phyloP scores from a whole-genome alignment of 169 alveolate species.

The Theileria annulata region DNA sequence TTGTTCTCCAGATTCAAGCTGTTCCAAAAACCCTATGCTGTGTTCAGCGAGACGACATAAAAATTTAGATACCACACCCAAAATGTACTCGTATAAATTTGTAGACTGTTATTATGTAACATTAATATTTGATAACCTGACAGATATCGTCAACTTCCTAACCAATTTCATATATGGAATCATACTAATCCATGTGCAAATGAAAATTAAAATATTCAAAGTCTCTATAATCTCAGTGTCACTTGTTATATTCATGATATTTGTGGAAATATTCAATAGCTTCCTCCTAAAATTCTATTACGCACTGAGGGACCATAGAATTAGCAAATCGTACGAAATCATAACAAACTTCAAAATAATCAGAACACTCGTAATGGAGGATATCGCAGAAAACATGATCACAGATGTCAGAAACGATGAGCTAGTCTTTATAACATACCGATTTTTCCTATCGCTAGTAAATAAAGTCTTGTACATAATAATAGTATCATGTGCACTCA shows the following conservation, averaged over 20 bases:
- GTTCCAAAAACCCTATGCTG: slow-evolving; percentile 34
- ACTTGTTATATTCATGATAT: slow-evolving; percentile 14
- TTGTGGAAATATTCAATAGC: slow-evolving; percentile 48
- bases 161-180: slow-evolving; percentile 26
- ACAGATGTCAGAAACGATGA: slow-evolving; percentile 42
- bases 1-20: not conserved
- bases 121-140: slow-evolving; percentile 30
- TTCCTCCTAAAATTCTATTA: slow-evolving; percentile 20
- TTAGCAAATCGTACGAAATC: slow-evolving; percentile 33
- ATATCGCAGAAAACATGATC: slow-evolving; percentile 46
- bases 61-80: slow-evolving; percentile 40
- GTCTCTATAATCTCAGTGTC: not conserved
- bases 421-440: slow-evolving; percentile 21
- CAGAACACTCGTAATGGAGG: slow-evolving; percentile 32
- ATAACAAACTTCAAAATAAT: slow-evolving; percentile 25
- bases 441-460: slow-evolving; percentile 21
- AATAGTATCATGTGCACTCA: slow-evolving; percentile 10
- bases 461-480: slow-evolving; percentile 19
- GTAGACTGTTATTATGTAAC: slow-evolving; percentile 31
- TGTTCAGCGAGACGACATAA: slow-evolving; percentile 64
- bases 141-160: slow-evolving; percentile 23
- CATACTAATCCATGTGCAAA: slow-evolving; percentile 6
- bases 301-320: slow-evolving; percentile 46
- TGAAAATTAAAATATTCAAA: slow-evolving; percentile 1
- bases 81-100: slow-evolving; percentile 34